phyloP scores from a whole-genome alignment of 1,139 yeast genomes.

The Ogataea hybrid region DNA sequence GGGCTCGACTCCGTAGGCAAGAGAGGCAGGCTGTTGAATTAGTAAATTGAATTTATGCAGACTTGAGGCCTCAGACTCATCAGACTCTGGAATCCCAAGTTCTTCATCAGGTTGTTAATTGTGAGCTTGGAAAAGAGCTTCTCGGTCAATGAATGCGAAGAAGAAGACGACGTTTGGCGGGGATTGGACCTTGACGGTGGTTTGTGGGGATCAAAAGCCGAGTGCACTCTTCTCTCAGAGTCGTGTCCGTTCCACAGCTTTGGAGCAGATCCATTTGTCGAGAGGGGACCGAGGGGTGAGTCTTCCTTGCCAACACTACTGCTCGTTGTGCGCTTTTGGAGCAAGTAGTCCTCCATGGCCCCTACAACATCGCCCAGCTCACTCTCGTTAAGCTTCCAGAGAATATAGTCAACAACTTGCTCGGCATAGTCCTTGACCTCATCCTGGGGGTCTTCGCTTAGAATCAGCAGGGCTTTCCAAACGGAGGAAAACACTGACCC shows the following conservation, averaged over 20 bases:
- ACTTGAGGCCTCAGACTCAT: conserved; percentile 28
- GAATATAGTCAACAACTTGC: conserved; percentile 70
- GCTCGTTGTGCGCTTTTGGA: conserved; percentile 39
- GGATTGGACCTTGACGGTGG: conserved; percentile 3
- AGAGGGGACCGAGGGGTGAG: conserved; percentile 10
- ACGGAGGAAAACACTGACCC: conserved; percentile 85
- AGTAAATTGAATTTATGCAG: conserved; percentile 31
- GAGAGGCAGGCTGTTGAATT: conserved; percentile 41
- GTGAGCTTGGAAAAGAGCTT: conserved; percentile 40
- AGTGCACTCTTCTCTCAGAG: conserved; percentile 24
- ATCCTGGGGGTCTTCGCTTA: conserved; percentile 86
- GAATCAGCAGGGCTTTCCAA: conserved; percentile 80
- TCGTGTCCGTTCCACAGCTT: conserved; percentile 8
- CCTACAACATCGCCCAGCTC: conserved; percentile 58
- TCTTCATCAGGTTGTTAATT: conserved; percentile 42
- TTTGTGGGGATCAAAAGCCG: conserved; percentile 20
- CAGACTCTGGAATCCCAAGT: conserved; percentile 43
- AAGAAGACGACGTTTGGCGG: conserved; percentile 36
- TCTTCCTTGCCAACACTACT: background rate
- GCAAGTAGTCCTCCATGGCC: conserved; percentile 63
- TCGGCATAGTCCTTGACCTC: conserved; percentile 79
- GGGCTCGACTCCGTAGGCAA: conserved; percentile 50
- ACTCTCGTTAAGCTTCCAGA: conserved; percentile 63
- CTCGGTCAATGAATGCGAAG: conserved; percentile 32
- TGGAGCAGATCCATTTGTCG: conserved; percentile 8